These are phyloP conservation scores for Hibiscus mutabilis DNA, from an alignment of 345 rosid species.

Conservation along the genomic window DNA sequence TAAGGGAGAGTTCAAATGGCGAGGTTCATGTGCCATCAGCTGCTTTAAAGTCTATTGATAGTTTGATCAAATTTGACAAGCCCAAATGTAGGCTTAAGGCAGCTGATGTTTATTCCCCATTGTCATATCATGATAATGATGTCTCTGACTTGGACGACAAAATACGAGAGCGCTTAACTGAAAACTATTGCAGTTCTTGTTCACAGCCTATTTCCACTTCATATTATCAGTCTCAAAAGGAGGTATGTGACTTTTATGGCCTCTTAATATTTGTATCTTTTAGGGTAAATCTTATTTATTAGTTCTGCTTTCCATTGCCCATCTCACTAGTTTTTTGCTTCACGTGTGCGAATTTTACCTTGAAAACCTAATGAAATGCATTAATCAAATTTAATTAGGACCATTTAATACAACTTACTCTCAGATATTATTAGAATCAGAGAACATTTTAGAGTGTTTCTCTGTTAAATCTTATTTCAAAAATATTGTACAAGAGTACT, in stretches of 20 bases:
- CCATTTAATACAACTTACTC: neutral
- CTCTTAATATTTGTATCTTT: neutral
- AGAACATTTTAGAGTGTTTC: no score
- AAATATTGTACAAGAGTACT: no score
- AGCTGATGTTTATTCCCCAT: conserved; percentile 52
- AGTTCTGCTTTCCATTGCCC: neutral
- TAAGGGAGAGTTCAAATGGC: conserved; percentile 79
- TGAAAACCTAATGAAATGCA: neutral
- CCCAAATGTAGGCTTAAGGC: conserved; percentile 84
- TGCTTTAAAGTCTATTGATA: conserved; percentile 88
- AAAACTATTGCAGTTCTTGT: conserved; percentile 68
- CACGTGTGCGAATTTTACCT: neutral
- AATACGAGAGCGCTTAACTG: conserved; percentile 83
- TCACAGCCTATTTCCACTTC: conserved; percentile 56
- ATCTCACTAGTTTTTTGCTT: neutral
- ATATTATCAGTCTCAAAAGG: conserved; percentile 83
- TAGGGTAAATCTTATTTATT: neutral
- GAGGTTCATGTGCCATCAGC: conserved; percentile 91
- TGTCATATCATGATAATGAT: conserved; percentile 38
- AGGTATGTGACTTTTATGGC: conserved; percentile 36
- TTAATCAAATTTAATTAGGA: neutral
- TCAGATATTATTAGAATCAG: neutral
- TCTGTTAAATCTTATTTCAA: no score
- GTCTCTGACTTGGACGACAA: conserved; percentile 73
- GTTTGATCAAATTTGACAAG: conserved; percentile 96